phyloP scores from a whole-genome alignment of 2,329 filamentous ascomycete species.

The Capronia epimyces region DNA sequence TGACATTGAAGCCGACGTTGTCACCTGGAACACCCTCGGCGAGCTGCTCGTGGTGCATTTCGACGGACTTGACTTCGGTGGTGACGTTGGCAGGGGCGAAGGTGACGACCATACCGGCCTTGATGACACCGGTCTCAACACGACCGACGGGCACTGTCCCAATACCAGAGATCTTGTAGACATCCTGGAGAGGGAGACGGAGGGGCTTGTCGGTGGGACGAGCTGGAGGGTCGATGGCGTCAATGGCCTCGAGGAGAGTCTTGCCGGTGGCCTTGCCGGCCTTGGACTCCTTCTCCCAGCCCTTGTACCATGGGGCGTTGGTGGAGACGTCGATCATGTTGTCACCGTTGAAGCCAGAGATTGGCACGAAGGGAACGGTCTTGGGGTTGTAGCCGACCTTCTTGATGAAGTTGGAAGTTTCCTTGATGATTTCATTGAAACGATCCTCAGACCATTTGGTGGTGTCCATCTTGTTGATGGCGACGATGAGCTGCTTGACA shows the following conservation, averaged over 20 bases:
- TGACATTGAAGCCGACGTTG: slow-evolving; percentile 99
- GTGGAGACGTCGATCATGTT: slow-evolving; percentile 89
- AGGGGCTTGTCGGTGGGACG: slow-evolving; percentile 99
- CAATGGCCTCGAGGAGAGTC: slow-evolving; percentile 98
- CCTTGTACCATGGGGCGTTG: slow-evolving; percentile 99
- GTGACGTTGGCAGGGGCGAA: slow-evolving; percentile 98
- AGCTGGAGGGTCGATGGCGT: slow-evolving; percentile 84
- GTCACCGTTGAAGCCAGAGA: slow-evolving; percentile 99
- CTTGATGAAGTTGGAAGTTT: slow-evolving; percentile 99
- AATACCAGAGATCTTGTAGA: slow-evolving; percentile 99
- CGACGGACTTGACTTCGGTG: slow-evolving; percentile 99
- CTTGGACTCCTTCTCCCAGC: slow-evolving; percentile 99
- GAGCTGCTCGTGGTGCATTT: slow-evolving; percentile 99
- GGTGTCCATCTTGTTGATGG: slow-evolving; percentile 99
- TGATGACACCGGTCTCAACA: slow-evolving; percentile 99
- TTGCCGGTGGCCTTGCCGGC: slow-evolving; percentile 79
- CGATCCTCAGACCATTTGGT: slow-evolving; percentile 95
- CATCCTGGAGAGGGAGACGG: slow-evolving; percentile 99
- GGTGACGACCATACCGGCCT: slow-evolving; percentile 78
- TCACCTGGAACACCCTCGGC: slow-evolving; percentile 91
- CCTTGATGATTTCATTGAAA: slow-evolving; percentile 99
- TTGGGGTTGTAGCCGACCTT: slow-evolving; percentile 99
- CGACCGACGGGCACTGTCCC: slow-evolving; percentile 99
- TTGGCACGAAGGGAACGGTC: slow-evolving; percentile 95
- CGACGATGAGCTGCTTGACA: slow-evolving; percentile 99